A percentile compares a stretch with the other conserved stretches of the same genome.
Conservation (phyloP, 805 yeast genomes). For the Blastobotrys peoriensis region DNA sequence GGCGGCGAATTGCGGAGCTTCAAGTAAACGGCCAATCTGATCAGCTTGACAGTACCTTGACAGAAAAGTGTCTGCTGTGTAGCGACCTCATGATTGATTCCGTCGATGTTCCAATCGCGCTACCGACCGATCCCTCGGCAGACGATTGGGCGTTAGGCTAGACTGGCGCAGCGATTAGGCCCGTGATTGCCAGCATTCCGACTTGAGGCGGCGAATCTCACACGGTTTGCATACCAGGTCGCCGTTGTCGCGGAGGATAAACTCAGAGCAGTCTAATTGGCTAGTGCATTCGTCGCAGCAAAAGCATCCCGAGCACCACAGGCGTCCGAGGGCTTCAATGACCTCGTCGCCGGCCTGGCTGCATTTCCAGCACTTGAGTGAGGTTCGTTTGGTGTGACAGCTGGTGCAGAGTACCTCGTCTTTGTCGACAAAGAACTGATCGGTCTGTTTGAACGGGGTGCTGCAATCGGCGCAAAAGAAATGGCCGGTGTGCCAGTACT, state of each 20-base stretch:
- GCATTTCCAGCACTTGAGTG: conserved; percentile 28
- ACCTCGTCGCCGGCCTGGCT: conserved; percentile 17
- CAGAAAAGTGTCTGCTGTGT: conserved; percentile 71
- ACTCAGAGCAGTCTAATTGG: conserved; percentile 25
- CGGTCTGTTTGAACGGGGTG: conserved; percentile 17
- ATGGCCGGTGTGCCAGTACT: conserved; percentile 27
- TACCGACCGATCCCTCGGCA: conserved; percentile 13
- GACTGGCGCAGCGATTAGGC: not conserved
- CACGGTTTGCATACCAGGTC: conserved; percentile 26
- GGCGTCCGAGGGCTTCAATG: conserved; percentile 27
- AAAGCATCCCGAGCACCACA: conserved; percentile 29
- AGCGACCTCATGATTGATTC: conserved; percentile 67
- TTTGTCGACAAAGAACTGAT: conserved; percentile 21
- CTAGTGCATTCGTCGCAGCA: conserved; percentile 27
- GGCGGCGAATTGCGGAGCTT: conserved; percentile 53
- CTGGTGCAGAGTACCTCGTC: conserved; percentile 22
- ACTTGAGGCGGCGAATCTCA: conserved; percentile 20
- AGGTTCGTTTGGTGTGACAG: conserved; percentile 24
- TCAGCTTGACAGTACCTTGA: conserved; percentile 45
- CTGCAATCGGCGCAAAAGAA: conserved; percentile 31
- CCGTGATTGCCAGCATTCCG: conserved; percentile 17
- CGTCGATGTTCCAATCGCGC: conserved; percentile 57
- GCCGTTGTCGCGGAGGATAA: conserved; percentile 29
- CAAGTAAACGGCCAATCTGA: conserved; percentile 27
- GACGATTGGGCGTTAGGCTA: conserved; percentile 8